phyloP scores from a whole-genome alignment of 2,329 filamentous ascomycete genomes.

The Neonectria magnoliae region DNA sequence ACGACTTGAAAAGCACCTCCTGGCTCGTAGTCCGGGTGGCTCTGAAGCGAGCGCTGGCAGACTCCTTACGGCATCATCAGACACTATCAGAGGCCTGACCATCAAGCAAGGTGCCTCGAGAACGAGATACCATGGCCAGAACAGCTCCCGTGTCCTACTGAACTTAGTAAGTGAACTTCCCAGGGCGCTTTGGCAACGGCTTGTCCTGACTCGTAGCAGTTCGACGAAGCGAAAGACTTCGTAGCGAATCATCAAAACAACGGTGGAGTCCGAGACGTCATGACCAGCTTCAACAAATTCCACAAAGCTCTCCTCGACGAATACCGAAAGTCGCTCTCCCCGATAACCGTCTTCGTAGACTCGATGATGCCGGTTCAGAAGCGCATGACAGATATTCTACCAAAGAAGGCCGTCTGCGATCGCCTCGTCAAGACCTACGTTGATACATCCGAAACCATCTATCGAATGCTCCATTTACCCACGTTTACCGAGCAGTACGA shows the following conservation, averaged over 20 bases:
- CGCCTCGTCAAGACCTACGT: constrained; percentile 61
- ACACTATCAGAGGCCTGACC: constrained; percentile 60
- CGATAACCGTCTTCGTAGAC: constrained; percentile 66
- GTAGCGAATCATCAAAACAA: constrained; percentile 55
- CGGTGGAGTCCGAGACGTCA: constrained; percentile 54
- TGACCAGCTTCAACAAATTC: constrained; percentile 57
- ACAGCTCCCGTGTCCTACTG: constrained; percentile 61
- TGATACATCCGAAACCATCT: constrained; percentile 61
- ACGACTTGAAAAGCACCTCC: constrained; percentile 62
- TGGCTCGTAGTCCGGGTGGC: constrained; percentile 53
- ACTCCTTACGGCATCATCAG: constrained; percentile 50
- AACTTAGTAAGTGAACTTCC: constrained; percentile 57
- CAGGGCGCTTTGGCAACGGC: neutral
- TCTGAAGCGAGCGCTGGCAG: constrained; percentile 48
- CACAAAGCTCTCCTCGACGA: constrained; percentile 60
- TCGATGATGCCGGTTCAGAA: constrained; percentile 68
- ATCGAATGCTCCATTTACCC: constrained; percentile 63
- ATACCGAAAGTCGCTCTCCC: constrained; percentile 57
- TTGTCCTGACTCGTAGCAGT: constrained; percentile 48
- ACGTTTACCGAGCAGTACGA: constrained; percentile 62
- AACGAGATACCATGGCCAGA: constrained; percentile 64
- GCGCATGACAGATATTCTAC: constrained; percentile 67
- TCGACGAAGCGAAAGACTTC: constrained; percentile 64
- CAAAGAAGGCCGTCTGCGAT: constrained; percentile 61
- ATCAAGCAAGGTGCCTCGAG: constrained; percentile 58